A percentile compares a stretch with the other conserved stretches of the same genome.
phyloP scores from a whole-genome alignment of 768 basidiomycete species.

The Boletus rubropictus region DNA sequence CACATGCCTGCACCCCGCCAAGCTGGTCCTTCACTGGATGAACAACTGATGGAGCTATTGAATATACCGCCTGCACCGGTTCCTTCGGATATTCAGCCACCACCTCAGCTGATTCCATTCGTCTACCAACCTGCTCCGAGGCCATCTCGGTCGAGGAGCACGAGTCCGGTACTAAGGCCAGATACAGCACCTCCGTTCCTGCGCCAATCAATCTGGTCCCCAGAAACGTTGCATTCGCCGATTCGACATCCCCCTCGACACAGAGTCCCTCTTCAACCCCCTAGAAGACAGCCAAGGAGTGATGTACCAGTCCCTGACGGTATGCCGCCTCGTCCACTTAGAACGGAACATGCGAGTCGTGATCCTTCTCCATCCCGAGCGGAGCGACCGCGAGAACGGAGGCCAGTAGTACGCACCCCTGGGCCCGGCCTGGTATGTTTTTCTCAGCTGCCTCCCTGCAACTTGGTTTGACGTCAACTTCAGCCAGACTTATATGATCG shows the following conservation, averaged over 20 bases:
- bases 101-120: conserved; percentile 53
- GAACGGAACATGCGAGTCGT: neutral
- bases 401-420: conserved; percentile 23
- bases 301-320: neutral
- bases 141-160: conserved; percentile 35
- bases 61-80: conserved; percentile 40
- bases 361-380: conserved; percentile 9
- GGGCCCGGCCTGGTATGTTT: conserved; percentile 17
- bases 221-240: conserved; percentile 14
- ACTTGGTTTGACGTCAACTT: conserved; percentile 3
- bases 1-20: conserved; percentile 39
- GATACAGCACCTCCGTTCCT: conserved; percentile 27
- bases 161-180: conserved; percentile 32
- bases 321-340: conserved; percentile 7
- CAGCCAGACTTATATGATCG: conserved; percentile 26
- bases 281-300: neutral
- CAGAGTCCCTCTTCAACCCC: conserved; percentile 7
- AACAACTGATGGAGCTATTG: conserved; percentile 57
- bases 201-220: conserved; percentile 17
- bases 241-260: conserved; percentile 3
- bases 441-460: neutral
- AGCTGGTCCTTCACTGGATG: conserved; percentile 49
- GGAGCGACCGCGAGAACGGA: conserved; percentile 1
- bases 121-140: conserved; percentile 45
- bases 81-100: conserved; percentile 37